Percentiles rank a stretch among this genome's conserved stretches.
Evolutionary conservation across 495 filamentous ascomycete species (phyloP).

Genomic region (Cercophora scortea): DNA sequence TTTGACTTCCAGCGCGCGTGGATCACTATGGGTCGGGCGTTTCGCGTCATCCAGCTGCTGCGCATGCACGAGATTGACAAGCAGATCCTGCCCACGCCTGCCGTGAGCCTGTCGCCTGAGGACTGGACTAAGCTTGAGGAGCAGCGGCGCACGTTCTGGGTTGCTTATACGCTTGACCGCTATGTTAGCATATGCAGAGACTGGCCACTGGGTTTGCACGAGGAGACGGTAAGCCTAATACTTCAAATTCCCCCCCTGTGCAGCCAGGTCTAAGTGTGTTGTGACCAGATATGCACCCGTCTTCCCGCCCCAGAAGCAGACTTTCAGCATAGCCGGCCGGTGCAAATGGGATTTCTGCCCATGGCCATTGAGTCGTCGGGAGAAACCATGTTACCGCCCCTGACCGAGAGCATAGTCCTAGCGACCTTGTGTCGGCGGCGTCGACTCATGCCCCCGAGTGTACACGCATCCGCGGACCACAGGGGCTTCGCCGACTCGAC

Average conservation of each 20-base stretch:
- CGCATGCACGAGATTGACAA: slow-evolving; percentile 28
- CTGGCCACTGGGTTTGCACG: background rate
- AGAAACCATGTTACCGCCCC: background rate
- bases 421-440: background rate
- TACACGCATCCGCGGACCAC: no score
- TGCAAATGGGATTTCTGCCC: background rate
- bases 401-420: background rate
- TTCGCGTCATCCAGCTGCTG: slow-evolving; percentile 40
- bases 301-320: background rate
- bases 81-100: no score
- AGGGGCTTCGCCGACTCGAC: no score
- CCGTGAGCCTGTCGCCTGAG: slow-evolving; percentile 2
- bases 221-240: background rate
- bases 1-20: slow-evolving; percentile 16
- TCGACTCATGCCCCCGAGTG: no score
- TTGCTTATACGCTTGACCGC: slow-evolving; percentile 40
- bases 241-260: background rate
- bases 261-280: no score
- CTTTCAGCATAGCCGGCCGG: background rate
- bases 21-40: slow-evolving; percentile 38
- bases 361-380: background rate
- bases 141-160: slow-evolving; percentile 41
- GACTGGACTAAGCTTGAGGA: slow-evolving; percentile 35
- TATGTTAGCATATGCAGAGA: background rate
- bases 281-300: background rate